These are phyloP conservation scores for Remersonia thermophila DNA, from an alignment of 2,329 filamentous ascomycete genomes.

Conservation along the genomic window DNA sequence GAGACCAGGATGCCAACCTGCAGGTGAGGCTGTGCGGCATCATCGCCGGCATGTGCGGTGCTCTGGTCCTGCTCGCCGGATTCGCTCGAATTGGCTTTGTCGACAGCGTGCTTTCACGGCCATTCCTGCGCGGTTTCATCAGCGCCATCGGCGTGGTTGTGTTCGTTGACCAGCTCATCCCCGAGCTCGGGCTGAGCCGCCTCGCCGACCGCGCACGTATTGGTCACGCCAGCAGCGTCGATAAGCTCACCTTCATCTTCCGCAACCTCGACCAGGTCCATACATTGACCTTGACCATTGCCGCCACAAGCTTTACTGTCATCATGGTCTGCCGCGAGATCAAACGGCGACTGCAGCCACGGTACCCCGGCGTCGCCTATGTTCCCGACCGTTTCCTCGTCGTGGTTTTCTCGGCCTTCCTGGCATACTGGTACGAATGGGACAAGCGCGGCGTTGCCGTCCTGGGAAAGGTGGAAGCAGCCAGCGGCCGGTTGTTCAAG, in stretches of 20 bases:
- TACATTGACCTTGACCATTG: constrained; percentile 61
- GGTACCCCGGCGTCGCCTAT: constrained; percentile 71
- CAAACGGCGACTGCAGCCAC: constrained; percentile 68
- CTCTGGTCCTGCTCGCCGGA: constrained; percentile 78
- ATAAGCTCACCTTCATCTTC: constrained; percentile 73
- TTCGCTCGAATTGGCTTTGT: constrained; percentile 79
- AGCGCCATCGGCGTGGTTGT: constrained; percentile 95
- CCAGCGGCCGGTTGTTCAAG: constrained; percentile 57
- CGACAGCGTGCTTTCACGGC: constrained; percentile 84
- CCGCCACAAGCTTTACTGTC: constrained; percentile 66
- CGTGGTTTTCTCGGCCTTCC: constrained; percentile 69
- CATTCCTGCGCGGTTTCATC: constrained; percentile 90
- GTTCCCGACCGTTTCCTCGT: constrained; percentile 85
- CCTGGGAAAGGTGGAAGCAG: constrained; percentile 67
- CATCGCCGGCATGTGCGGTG: constrained; percentile 75
- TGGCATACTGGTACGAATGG: constrained; percentile 70
- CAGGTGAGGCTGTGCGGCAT: constrained; percentile 81
- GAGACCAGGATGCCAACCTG: constrained; percentile 49
- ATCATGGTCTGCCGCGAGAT: constrained; percentile 87
- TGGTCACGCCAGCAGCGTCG: constrained; percentile 71
- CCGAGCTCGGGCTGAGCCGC: constrained; percentile 66
- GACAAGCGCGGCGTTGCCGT: constrained; percentile 69
- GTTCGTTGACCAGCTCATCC: constrained; percentile 85
- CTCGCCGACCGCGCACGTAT: constrained; percentile 52
- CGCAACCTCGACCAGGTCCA: constrained; percentile 55